Evolutionary conservation across 75 land plant species (phyloP), one percentile per base, ranked within the genome.

Genomic region (Sequoiadendron giganteum): DNA sequence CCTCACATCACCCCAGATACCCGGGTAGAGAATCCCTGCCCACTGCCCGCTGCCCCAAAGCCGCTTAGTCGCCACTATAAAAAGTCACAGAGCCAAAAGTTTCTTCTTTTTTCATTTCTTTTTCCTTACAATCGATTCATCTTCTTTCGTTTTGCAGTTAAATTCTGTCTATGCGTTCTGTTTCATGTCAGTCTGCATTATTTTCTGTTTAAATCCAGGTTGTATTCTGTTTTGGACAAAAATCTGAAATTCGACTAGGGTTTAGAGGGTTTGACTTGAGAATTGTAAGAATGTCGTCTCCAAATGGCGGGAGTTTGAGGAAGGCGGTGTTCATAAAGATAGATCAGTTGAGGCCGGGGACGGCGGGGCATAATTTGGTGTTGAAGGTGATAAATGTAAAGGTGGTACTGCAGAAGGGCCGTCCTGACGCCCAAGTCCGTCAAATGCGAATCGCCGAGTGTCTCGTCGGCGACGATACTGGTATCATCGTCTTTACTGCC

Each of bases 321-420:
- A 93, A 95, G 89, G 96, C 97, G 3, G 95, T 93, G 58, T 95
- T 95, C 55, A 90, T 91, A 32, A 96, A 96, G 92, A 94, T 96
- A 75, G 96, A 96, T 65, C 95, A 95, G 90, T 91, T 96, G 42
- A 95, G 96, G 30, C 97, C 97, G 0, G 96, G 93, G 0, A 96
- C 97, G 1, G 83, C 89, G 52, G 97, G 97, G 3, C 97, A 95
- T 75, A 95, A 92, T 65, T 73, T 95, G 52, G 90, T 92, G 6
- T 93, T 96, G 15, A 96, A 95, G 89, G 96, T 96, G 72, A 92
- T 95, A 14, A 92, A 85, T 77, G 83, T 96, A 13, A 96, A 96
- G 90, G 89, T 95, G 88, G 96, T 95, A 13, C 86, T 93, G 88
- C 92, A 92, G 87, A 91, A 91, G 90, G 94, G 89, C 5, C 90